Evolutionary conservation across 2,329 filamentous ascomycete species (phyloP).

Genomic region (Dothideomycetes sp.): DNA sequence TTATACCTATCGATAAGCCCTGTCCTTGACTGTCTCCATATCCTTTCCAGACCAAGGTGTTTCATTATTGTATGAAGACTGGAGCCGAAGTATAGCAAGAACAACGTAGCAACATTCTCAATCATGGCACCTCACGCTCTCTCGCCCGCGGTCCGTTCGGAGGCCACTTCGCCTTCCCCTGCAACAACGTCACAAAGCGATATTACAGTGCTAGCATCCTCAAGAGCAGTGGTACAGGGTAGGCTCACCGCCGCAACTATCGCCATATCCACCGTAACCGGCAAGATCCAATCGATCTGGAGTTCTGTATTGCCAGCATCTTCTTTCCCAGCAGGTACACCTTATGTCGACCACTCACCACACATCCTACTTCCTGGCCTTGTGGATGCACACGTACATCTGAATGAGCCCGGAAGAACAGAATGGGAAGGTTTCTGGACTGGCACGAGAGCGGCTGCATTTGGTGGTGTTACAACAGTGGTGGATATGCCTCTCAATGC

Average conservation of each 20-base stretch:
- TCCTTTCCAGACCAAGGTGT: no score
- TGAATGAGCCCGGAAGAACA: slow-evolving; percentile 92
- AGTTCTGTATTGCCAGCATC: slow-evolving; percentile 64
- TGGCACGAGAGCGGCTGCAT: slow-evolving; percentile 85
- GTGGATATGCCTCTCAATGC: slow-evolving; percentile 97
- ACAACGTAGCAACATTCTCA: no score
- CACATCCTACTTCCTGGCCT: slow-evolving; percentile 79
- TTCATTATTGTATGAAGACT: no score
- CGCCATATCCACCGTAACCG: slow-evolving; percentile 64
- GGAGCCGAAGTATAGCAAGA: no score
- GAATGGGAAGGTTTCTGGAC: slow-evolving; percentile 99
- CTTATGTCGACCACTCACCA: slow-evolving; percentile 77
- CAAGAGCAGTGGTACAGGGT: slow-evolving; percentile 69
- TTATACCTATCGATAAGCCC: no score
- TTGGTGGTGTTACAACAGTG: slow-evolving; percentile 92
- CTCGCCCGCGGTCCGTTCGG: slow-evolving; percentile 2
- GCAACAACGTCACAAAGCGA: slow-evolving; percentile 1
- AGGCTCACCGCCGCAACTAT: slow-evolving; percentile 75
- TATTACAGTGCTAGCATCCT: slow-evolving; percentile 63
- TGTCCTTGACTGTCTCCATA: no score
- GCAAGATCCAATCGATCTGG: slow-evolving; percentile 73
- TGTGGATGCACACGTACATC: slow-evolving; percentile 93
- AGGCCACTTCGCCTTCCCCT: neutral
- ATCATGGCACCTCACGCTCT: slow-evolving; percentile 13
- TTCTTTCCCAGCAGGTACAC: slow-evolving; percentile 61